These are phyloP conservation scores for Fomitopsis palustris DNA, from an alignment of 1,284 basidiomycete species.

Conservation along the genomic window DNA sequence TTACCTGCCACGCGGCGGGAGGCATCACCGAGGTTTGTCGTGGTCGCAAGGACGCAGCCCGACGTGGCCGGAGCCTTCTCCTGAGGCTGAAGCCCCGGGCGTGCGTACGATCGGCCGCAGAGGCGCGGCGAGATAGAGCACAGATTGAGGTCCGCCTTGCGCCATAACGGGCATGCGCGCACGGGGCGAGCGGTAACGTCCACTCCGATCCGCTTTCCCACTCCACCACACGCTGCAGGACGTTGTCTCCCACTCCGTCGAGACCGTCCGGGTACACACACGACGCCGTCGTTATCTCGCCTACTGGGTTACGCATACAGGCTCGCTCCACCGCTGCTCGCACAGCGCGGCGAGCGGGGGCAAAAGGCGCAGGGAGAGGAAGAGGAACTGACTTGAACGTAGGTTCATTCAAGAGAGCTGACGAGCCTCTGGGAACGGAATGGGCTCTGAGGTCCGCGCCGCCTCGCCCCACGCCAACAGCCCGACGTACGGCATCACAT, in stretches of 20 bases:
- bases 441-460: conserved; percentile 50
- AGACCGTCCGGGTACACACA: neutral
- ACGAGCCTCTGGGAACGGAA: conserved; percentile 46
- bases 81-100: neutral
- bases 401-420: conserved; percentile 26
- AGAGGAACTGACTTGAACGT: neutral
- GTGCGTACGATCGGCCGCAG: neutral
- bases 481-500: conserved; percentile 89
- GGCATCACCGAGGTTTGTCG: neutral
- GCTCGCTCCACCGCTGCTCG: neutral
- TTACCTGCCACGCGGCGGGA: neutral
- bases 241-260: neutral
- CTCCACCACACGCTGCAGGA: neutral
- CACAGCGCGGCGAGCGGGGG: neutral
- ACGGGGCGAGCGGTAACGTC: neutral
- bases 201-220: neutral
- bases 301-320: neutral
- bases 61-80: neutral
- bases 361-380: neutral
- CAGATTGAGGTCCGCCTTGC: neutral
- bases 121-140: neutral
- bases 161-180: neutral
- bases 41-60: neutral
- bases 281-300: neutral
- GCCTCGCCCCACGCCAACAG: conserved; percentile 74